phyloP scores from a whole-genome alignment of 1,284 basidiomycete species.

The Trichosporon sp. region DNA sequence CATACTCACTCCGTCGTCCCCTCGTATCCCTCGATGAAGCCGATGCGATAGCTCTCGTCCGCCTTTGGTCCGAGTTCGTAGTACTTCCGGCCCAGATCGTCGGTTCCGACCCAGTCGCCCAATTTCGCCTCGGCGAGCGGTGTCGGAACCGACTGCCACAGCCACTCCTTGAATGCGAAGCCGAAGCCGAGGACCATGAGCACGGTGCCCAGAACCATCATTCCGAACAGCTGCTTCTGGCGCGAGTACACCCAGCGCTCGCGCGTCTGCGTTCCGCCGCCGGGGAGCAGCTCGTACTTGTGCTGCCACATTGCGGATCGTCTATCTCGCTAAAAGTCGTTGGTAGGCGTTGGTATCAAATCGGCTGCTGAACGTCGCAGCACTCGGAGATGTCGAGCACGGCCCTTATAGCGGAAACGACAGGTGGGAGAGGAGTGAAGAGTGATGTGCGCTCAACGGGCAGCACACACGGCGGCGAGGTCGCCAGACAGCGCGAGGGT shows the following conservation, averaged over 20 bases:
- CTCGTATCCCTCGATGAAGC: slow-evolving; percentile 15
- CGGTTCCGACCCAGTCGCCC: slow-evolving; percentile 11
- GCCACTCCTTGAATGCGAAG: neutral
- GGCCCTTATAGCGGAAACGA: no score
- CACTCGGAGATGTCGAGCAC: no score
- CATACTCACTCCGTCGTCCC: slow-evolving; percentile 13
- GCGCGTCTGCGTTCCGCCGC: neutral
- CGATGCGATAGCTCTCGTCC: slow-evolving; percentile 5
- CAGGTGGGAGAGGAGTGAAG: neutral
- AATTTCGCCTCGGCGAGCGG: neutral
- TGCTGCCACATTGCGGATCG: neutral
- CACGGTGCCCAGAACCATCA: neutral
- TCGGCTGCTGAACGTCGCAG: neutral
- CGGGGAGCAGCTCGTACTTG: slow-evolving; percentile 14
- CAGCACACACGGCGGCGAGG: neutral
- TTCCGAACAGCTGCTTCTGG: neutral
- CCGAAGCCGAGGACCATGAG: slow-evolving; percentile 1
- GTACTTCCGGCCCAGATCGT: neutral
- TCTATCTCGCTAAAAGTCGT: neutral
- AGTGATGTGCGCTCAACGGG: neutral
- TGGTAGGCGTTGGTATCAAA: neutral
- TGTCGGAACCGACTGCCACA: neutral
- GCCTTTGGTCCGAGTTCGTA: slow-evolving; percentile 7
- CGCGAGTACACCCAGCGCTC: neutral
- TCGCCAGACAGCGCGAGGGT: neutral